Conservation (phyloP, 1,284 basidiomycete genomes). For the Cutaneotrichosporon dermatis region DNA sequence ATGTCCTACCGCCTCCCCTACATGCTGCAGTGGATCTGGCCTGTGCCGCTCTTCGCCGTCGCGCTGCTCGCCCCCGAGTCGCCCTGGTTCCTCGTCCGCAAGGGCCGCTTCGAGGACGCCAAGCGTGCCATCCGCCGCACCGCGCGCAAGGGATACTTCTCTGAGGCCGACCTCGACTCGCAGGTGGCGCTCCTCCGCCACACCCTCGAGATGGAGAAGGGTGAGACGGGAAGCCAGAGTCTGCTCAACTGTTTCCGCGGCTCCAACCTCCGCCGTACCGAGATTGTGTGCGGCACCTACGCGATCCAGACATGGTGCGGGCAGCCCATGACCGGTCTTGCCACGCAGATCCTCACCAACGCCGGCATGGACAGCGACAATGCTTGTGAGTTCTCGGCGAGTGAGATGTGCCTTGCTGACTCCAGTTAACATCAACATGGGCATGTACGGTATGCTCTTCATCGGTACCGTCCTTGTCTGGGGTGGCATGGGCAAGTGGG, state of each 20-base stretch:
- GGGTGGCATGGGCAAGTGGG: conserved; percentile 38
- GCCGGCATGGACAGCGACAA: conserved; percentile 38
- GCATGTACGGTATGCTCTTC: conserved; percentile 34
- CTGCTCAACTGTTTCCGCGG: conserved; percentile 51
- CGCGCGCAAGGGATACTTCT: conserved; percentile 31
- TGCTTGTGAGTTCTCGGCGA: background rate
- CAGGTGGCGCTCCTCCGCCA: conserved; percentile 39
- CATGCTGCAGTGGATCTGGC: conserved; percentile 26
- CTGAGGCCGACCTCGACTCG: conserved; percentile 33
- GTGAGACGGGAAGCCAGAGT: conserved; percentile 37
- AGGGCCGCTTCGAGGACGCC: conserved; percentile 46
- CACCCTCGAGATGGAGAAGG: conserved; percentile 23
- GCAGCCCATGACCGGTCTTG: conserved; percentile 8
- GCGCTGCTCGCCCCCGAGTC: conserved; percentile 21
- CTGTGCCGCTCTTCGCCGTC: conserved; percentile 16
- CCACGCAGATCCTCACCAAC: conserved; percentile 20
- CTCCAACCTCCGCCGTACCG: conserved; percentile 50
- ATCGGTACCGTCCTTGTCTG: conserved; percentile 32
- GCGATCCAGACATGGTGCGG: conserved; percentile 11
- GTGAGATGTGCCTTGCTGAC: background rate
- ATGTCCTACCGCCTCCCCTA: conserved; percentile 20
- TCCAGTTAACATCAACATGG: conserved; percentile 10
- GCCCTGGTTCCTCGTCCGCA: conserved; percentile 19
- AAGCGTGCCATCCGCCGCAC: conserved; percentile 34
- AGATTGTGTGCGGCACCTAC: conserved; percentile 33